A percentile compares a stretch with the other conserved stretches of the same genome.
These are phyloP conservation scores for Golubevia sp. DNA, from an alignment of 1,284 basidiomycete genomes.

Conservation along the genomic window DNA sequence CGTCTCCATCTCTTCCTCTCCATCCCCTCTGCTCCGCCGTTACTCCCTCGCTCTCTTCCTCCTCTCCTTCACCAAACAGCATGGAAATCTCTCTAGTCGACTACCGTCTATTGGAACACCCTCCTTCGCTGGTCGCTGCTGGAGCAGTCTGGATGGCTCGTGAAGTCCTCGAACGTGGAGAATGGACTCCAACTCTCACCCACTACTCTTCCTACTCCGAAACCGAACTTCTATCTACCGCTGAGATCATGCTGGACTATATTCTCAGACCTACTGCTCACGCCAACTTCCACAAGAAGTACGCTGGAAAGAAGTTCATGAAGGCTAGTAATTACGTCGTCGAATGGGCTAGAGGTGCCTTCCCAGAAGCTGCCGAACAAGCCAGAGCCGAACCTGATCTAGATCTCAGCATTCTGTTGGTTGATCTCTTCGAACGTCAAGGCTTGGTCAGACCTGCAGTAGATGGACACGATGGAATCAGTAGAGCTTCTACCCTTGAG, in stretches of 20 bases:
- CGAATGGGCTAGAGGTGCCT: conserved; percentile 49
- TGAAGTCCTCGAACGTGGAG: conserved; percentile 77
- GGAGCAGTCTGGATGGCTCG: conserved; percentile 90
- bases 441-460: conserved; percentile 30
- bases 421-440: conserved; percentile 38
- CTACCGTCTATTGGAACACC: conserved; percentile 77
- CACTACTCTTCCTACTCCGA: conserved; percentile 92
- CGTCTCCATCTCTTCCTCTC: too few species aligned
- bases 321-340: conserved; percentile 49
- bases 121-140: conserved; percentile 85
- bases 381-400: conserved; percentile 9
- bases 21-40: not conserved
- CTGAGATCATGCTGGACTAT: conserved; percentile 92
- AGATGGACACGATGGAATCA: too few species aligned
- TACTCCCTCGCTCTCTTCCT: not conserved
- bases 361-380: conserved; percentile 36
- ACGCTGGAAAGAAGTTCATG: conserved; percentile 60
- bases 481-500: too few species aligned
- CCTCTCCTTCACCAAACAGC: not conserved
- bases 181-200: conserved; percentile 81
- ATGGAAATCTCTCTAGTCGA: conserved; percentile 89
- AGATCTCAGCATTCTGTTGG: conserved; percentile 35
- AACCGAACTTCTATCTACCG: conserved; percentile 79
- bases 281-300: conserved; percentile 57
- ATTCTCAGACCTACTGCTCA: conserved; percentile 66